Evolutionary conservation across 78 protist species (phyloP).

Genomic region (Protostelium mycophagum): DNA sequence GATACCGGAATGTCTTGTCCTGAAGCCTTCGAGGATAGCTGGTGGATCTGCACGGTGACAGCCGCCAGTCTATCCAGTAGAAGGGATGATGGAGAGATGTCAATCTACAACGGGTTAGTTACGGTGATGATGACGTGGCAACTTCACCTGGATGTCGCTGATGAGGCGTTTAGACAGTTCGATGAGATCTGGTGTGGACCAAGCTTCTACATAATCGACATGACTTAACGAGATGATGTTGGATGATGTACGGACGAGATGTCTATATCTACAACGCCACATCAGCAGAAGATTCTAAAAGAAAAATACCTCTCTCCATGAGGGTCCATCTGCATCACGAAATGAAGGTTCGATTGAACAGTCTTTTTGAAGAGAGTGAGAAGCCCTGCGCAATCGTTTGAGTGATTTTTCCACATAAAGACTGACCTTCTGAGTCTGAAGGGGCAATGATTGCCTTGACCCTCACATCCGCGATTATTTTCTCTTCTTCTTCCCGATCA

Average conservation of each 20-base stretch:
- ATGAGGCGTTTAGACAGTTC: not conserved
- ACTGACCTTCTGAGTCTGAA: too few relatives aligned
- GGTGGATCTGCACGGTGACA: not conserved
- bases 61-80: not conserved
- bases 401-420: not conserved
- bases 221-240: not conserved
- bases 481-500: not conserved
- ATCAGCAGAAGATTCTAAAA: not conserved
- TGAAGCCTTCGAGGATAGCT: not conserved
- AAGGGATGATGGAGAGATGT: not conserved
- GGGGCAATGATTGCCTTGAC: too few relatives aligned
- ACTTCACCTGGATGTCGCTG: not conserved
- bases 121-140: too few relatives aligned
- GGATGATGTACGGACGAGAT: not conserved
- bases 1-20: not conserved
- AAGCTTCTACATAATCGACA: not conserved
- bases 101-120: too few relatives aligned
- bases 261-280: not conserved
- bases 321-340: not conserved
- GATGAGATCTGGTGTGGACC: not conserved
- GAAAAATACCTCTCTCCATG: not conserved
- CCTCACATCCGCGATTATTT: not conserved
- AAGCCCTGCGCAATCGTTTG: not conserved
- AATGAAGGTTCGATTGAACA: not conserved
- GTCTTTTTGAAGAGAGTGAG: not conserved